A percentile compares a stretch with the other conserved stretches of the same genome.
Conservation (phyloP, 2,329 filamentous ascomycete species). For the Knufia fluminis region DNA sequence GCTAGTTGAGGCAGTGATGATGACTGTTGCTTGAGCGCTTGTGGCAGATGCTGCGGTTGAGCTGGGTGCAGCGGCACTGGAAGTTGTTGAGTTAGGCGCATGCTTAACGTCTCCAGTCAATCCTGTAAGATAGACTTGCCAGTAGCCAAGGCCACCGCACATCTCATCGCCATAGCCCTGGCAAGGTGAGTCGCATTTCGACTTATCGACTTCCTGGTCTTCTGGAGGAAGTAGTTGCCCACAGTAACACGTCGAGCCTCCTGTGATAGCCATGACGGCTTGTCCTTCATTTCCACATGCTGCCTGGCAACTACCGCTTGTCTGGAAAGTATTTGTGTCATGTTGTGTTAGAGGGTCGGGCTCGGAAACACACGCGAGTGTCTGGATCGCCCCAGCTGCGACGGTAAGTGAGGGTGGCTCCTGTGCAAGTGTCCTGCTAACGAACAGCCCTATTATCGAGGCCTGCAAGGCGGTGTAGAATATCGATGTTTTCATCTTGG, state of each 20-base stretch:
- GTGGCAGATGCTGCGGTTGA: conserved; percentile 19
- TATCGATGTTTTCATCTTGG: conserved; percentile 16
- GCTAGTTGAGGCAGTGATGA: conserved; percentile 28
- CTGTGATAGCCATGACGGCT: conserved; percentile 54
- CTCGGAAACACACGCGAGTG: conserved; percentile 40
- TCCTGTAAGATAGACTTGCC: conserved; percentile 46
- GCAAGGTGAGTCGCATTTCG: conserved; percentile 57
- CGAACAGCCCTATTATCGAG: conserved; percentile 11
- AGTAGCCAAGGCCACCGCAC: conserved; percentile 56
- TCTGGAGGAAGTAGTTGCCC: conserved; percentile 58
- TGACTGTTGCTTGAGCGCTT: conserved; percentile 27
- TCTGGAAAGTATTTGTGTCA: conserved; percentile 44
- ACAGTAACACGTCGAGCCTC: conserved; percentile 60
- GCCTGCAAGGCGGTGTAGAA: conserved; percentile 13
- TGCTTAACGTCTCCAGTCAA: conserved; percentile 30
- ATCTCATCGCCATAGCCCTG: conserved; percentile 51
- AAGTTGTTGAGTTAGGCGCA: conserved; percentile 25
- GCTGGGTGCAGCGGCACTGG: conserved; percentile 33
- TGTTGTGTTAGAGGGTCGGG: conserved; percentile 39
- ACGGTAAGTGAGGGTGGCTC: conserved; percentile 9
- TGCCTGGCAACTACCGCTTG: conserved; percentile 46
- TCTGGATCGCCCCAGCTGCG: conserved; percentile 13
- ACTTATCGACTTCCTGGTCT: conserved; percentile 45
- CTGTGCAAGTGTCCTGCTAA: conserved; percentile 14
- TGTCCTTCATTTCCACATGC: conserved; percentile 41